A percentile compares a stretch with the other conserved stretches of the same genome.
Evolutionary conservation across 2,329 filamentous ascomycete genomes (phyloP).

Genomic region (Hypomyces perniciosus): DNA sequence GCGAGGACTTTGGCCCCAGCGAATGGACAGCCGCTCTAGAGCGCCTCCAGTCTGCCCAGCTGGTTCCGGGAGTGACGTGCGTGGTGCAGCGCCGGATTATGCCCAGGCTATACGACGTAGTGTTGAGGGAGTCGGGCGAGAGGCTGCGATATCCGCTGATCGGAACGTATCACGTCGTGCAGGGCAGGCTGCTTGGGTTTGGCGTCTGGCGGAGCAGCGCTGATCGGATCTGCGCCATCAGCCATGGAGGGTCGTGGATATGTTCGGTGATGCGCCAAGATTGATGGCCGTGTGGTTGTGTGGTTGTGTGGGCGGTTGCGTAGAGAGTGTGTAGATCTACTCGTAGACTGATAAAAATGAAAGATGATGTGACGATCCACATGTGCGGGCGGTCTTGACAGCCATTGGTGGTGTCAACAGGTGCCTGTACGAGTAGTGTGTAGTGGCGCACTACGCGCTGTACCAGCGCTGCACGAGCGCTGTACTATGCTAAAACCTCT

Average conservation of each 20-base stretch:
- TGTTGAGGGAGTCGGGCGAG: conserved; percentile 22
- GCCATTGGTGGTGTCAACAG: no score
- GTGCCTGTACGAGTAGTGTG: no score
- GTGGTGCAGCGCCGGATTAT: conserved; percentile 28
- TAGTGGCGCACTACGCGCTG: background rate
- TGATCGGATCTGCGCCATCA: conserved; percentile 27
- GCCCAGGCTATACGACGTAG: conserved; percentile 27
- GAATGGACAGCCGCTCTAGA: conserved; percentile 25
- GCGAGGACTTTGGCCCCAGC: conserved; percentile 25
- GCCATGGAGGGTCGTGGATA: conserved; percentile 28
- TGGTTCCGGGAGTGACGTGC: conserved; percentile 12
- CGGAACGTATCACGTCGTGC: conserved; percentile 27
- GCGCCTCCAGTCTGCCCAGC: conserved; percentile 7
- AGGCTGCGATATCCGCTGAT: conserved; percentile 25
- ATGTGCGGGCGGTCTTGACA: no score
- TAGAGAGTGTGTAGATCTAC: no score
- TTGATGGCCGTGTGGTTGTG: background rate
- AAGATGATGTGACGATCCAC: no score
- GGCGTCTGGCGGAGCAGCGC: conserved; percentile 27
- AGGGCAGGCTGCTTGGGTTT: conserved; percentile 25
- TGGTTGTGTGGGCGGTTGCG: no score
- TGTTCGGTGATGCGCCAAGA: conserved; percentile 25
- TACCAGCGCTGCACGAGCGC: background rate
- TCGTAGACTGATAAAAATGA: no score
- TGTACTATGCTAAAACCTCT: no score